Conservation (phyloP, 345 rosid species). For the Salix purpurea region DNA sequence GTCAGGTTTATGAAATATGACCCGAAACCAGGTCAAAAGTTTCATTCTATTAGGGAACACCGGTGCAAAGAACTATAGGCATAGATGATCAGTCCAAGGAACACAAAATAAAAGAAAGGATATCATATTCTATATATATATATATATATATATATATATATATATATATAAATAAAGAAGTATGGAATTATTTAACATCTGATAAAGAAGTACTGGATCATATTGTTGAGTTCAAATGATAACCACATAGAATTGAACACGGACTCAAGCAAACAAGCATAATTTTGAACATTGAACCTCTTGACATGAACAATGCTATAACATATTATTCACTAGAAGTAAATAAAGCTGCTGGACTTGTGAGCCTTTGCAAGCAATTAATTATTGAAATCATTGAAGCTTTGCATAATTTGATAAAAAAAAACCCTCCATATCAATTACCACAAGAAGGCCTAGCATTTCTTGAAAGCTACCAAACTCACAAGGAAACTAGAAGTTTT, state of each 20-base stretch:
- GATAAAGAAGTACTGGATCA: background rate
- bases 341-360: background rate
- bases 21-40: no score
- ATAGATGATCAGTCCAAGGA: no score
- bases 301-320: background rate
- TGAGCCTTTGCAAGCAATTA: background rate
- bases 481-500: no score
- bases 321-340: no score
- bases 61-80: no score
- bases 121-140: no score
- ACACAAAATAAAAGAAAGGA: no score
- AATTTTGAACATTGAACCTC: background rate
- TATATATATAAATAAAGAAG: no score
- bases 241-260: background rate
- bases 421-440: no score
- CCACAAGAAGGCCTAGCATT: background rate
- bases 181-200: background rate
- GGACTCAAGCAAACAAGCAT: background rate
- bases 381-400: background rate
- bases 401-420: background rate
- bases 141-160: no score
- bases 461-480: background rate
- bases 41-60: no score
- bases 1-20: no score
- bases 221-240: background rate